A percentile compares a stretch with the other conserved stretches of the same genome.
Conservation (phyloP, 2,329 filamentous ascomycete species). For the Myriosclerotinia duriaeana region DNA sequence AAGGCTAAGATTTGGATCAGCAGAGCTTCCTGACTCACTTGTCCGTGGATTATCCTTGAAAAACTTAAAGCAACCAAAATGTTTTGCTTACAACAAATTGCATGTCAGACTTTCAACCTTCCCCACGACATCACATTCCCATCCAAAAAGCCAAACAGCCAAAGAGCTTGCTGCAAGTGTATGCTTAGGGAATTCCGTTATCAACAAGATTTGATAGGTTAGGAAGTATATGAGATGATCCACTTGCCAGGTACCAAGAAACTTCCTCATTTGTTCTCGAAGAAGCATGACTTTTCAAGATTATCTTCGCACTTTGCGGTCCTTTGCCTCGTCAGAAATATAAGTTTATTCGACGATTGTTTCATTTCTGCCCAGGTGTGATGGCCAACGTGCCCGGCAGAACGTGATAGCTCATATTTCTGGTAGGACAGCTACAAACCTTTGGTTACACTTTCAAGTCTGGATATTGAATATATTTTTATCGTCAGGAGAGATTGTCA, state of each 20-base stretch:
- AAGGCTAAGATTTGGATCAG: constrained; percentile 15
- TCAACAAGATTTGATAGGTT: constrained; percentile 18
- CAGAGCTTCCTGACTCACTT: constrained; percentile 8
- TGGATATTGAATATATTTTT: background rate
- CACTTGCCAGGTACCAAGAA: constrained; percentile 5
- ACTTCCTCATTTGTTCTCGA: constrained; percentile 22
- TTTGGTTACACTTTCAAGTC: background rate
- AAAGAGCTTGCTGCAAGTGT: constrained; percentile 18
- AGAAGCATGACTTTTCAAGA: constrained; percentile 5
- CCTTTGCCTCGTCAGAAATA: constrained; percentile 1
- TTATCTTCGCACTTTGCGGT: constrained; percentile 14
- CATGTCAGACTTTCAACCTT: constrained; percentile 14
- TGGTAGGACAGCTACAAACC: background rate
- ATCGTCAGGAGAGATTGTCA: background rate
- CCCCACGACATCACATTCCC: constrained; percentile 20
- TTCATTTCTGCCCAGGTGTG: constrained; percentile 14
- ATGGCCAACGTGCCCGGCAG: background rate
- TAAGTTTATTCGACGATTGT: constrained; percentile 5
- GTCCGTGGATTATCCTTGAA: background rate
- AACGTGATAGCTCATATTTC: constrained; percentile 18
- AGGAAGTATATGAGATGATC: background rate
- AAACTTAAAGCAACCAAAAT: background rate
- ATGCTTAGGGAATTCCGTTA: constrained; percentile 21
- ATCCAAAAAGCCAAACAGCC: constrained; percentile 2
- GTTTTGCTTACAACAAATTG: constrained; percentile 16